Conservation (phyloP, 2,329 filamentous ascomycete genomes). For the Trichophyton equinum region DNA sequence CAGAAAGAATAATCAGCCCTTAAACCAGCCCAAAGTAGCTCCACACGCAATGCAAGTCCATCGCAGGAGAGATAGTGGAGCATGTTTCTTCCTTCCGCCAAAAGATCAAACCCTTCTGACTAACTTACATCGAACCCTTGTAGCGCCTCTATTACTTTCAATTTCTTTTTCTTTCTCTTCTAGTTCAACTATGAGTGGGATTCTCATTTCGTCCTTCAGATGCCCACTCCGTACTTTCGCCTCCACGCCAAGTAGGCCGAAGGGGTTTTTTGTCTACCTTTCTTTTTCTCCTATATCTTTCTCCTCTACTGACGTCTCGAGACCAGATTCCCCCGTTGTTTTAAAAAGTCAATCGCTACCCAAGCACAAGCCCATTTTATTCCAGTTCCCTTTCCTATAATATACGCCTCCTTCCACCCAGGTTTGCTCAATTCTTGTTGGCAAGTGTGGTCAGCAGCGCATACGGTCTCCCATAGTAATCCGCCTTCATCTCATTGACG, state of each 20-base stretch:
- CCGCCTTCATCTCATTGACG: neutral
- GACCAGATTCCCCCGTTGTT: neutral
- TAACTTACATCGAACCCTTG: neutral
- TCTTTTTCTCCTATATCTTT: neutral
- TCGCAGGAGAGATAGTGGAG: constrained; percentile 1
- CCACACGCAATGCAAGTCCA: constrained; percentile 1
- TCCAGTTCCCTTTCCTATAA: neutral
- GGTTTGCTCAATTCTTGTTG: neutral
- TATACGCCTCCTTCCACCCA: neutral
- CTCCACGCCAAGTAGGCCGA: neutral
- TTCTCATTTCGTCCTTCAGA: neutral
- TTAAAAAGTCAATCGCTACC: constrained; percentile 5
- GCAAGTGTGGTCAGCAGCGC: neutral
- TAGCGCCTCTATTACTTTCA: neutral
- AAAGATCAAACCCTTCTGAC: constrained; percentile 1
- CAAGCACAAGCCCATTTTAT: neutral
- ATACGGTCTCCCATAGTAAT: neutral
- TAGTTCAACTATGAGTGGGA: neutral
- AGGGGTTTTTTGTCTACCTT: neutral
- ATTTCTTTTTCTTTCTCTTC: neutral
- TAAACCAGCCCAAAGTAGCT: neutral
- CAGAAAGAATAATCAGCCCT: neutral
- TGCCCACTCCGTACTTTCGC: neutral
- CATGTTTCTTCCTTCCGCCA: neutral
- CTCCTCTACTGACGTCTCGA: neutral